Base-by-base conservation (phyloP, 2,329 filamentous ascomycete genomes). In the Cadophora malorum region DNA sequence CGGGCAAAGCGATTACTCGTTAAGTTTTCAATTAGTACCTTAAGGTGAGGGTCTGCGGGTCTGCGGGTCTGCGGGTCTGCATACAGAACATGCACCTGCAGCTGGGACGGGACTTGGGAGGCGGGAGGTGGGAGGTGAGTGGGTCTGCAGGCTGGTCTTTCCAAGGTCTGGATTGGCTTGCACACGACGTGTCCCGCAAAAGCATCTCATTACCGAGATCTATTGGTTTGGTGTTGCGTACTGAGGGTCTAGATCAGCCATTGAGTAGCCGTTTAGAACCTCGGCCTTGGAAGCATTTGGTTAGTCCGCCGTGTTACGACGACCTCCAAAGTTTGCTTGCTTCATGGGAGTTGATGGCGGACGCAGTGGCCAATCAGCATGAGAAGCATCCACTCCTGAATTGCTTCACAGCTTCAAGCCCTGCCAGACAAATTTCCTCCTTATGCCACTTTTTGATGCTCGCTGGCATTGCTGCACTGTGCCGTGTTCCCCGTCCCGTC, bases 381-480 rank as follows among this genome's bases (percentile, higher is more conserved):
- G 52, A 28, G 25, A 19, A 33, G 28, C 28, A 9, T 55, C 52
- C 6, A 55, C 7, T 31, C 16, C 28, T 33, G 14, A 33, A 55
- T 55, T n/a, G 52, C 52, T 33, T 55, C 52, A 33, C 14, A 55
- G 16, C 23, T 31, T 33, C 52, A 28, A 19, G 52, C 52, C 52
- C 52, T 31, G 52, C 19, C 28, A n/a, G 33, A 25, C 41, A 45
- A 55, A 55, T 55, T 55, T 33, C 52, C 25, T n/a, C 52, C 33
- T 25, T 16, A 33, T 55, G 52, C 52, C 52, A 55, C 52, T 55
- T 55, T n/a, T 55, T 33, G 52, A 55, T 31, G 52, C 52, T n/a
- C 28, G 41, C 23, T 53, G 50, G 23, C 28, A 38, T 21, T 47
- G 12, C 62, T 56, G 50, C 33, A 25, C 21, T 64, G 41, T 52